Conservation (phyloP, 305 asterid genomes). For the Fraxinus latifolia region DNA sequence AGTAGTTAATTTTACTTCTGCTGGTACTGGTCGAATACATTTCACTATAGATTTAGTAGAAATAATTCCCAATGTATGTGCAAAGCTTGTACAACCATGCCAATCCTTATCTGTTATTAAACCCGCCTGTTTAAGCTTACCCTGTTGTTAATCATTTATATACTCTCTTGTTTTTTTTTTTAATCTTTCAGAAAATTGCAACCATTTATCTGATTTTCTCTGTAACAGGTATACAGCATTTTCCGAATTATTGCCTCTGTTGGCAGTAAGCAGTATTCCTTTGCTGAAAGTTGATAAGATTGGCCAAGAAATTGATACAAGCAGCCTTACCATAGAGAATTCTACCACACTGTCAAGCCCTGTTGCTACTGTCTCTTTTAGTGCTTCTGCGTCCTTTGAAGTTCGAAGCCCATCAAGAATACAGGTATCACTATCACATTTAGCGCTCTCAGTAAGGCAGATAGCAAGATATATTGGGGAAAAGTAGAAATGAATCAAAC, state of each 20-base stretch:
- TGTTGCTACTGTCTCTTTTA: constrained; percentile 56
- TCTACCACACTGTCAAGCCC: constrained; percentile 64
- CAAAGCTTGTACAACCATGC: neutral
- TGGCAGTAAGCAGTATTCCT: constrained; percentile 76
- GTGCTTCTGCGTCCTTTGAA: constrained; percentile 85
- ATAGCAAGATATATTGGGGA: neutral
- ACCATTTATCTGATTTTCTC: constrained; percentile 16
- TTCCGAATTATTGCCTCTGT: constrained; percentile 91
- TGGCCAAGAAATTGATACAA: constrained; percentile 60
- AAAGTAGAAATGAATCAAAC: neutral
- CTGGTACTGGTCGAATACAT: neutral
- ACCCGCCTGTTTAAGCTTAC: neutral
- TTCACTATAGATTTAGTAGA: neutral
- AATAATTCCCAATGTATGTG: neutral
- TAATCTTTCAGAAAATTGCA: neutral
- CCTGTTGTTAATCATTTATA: neutral
- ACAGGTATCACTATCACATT: constrained; percentile 43
- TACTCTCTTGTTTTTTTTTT: neutral
- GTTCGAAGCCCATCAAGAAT: constrained; percentile 82
- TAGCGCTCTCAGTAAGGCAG: neutral
- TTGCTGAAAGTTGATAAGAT: constrained; percentile 81
- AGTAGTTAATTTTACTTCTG: neutral
- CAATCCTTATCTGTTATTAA: neutral
- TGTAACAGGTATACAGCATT: constrained; percentile 81
- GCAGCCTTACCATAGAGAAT: constrained; percentile 67